Conservation (phyloP, 768 basidiomycete species). For the Tephrocybe sp. region DNA sequence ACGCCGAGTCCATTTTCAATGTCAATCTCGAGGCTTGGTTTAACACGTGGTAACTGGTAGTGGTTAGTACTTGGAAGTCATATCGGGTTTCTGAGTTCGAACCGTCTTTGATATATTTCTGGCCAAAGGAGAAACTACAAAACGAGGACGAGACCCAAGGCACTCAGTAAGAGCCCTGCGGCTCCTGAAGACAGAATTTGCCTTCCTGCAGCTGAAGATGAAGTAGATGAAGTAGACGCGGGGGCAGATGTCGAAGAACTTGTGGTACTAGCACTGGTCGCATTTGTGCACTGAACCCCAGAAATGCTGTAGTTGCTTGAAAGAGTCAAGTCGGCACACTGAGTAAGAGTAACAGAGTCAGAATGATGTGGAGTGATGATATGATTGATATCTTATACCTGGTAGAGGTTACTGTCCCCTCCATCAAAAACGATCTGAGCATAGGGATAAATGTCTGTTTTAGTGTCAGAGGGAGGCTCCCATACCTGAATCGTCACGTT, state of each 20-base stretch:
- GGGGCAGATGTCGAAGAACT: conserved; percentile 9
- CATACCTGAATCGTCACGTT: conserved; percentile 69
- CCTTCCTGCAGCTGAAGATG: neutral
- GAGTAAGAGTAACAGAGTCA: neutral
- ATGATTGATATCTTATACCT: conserved; percentile 37
- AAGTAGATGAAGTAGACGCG: neutral
- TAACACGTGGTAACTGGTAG: no score
- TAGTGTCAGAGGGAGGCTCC: neutral
- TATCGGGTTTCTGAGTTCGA: no score
- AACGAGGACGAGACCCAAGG: neutral
- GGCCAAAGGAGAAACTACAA: neutral
- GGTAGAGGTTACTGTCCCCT: conserved; percentile 70
- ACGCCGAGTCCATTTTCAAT: no score
- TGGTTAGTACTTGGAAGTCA: no score
- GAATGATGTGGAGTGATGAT: conserved; percentile 3
- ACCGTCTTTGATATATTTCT: no score
- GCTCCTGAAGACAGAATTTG: neutral
- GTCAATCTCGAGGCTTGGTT: no score
- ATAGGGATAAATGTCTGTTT: neutral
- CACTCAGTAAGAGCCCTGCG: neutral
- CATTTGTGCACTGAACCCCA: conserved; percentile 35
- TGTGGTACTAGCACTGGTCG: conserved; percentile 19
- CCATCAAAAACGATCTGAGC: conserved; percentile 56
- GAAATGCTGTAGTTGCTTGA: conserved; percentile 48
- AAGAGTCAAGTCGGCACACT: conserved; percentile 83